phyloP scores from a whole-genome alignment of 2,329 filamentous ascomycete species.

The Emmonsia crescens region DNA sequence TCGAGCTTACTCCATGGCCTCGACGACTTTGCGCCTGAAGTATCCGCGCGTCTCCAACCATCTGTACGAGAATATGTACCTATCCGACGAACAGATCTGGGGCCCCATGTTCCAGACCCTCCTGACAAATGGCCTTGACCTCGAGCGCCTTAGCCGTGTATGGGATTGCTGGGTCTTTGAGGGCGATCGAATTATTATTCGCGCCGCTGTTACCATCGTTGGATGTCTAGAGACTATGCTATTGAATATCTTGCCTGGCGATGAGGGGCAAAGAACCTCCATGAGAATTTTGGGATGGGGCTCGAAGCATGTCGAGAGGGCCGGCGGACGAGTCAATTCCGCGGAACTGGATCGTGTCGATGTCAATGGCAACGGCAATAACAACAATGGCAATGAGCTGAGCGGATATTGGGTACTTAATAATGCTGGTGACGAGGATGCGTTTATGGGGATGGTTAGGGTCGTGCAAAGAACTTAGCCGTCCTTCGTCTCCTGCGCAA shows the following conservation, averaged over 20 bases:
- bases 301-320: conserved; percentile 9
- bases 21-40: conserved; percentile 48
- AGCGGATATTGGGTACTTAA: conserved; percentile 19
- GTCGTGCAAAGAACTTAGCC: not conserved
- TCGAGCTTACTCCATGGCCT: conserved; percentile 46
- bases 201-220: conserved; percentile 34
- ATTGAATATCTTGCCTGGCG: conserved; percentile 29
- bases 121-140: conserved; percentile 41
- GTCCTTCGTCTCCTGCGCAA: not conserved
- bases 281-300: conserved; percentile 23
- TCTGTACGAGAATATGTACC: conserved; percentile 32
- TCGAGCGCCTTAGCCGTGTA: conserved; percentile 45
- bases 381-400: not conserved
- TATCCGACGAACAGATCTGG: conserved; percentile 37
- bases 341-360: not conserved
- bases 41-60: conserved; percentile 45
- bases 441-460: conserved; percentile 21
- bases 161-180: conserved; percentile 55
- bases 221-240: conserved; percentile 35
- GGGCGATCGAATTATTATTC: conserved; percentile 42
- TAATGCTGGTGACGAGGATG: conserved; percentile 18
- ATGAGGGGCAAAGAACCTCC: conserved; percentile 22
- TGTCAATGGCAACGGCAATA: not conserved
- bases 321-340: not conserved
- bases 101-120: conserved; percentile 45